Percentiles rank a stretch among this genome's conserved stretches.
Conservation (phyloP, 2,329 filamentous ascomycete species). For the Clonostachys byssicola region DNA sequence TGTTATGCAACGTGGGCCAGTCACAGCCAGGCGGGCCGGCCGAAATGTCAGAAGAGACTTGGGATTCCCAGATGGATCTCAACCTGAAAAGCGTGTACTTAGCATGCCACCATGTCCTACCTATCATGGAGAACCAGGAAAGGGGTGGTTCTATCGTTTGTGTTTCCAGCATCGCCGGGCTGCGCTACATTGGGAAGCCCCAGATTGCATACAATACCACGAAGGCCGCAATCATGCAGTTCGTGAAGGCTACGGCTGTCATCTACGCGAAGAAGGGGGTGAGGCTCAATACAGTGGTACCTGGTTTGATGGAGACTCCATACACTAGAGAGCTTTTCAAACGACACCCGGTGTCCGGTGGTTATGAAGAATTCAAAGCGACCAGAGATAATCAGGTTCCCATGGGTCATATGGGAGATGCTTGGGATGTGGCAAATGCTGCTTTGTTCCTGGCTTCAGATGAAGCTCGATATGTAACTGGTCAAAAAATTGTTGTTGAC, state of each 20-base stretch:
- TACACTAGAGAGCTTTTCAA: slow-evolving; percentile 38
- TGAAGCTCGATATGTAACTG: slow-evolving; percentile 57
- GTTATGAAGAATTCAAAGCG: slow-evolving; percentile 42
- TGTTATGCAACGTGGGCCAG: slow-evolving; percentile 57
- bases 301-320: slow-evolving; percentile 52
- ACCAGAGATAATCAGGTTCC: slow-evolving; percentile 53
- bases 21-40: slow-evolving; percentile 48
- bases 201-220: slow-evolving; percentile 50
- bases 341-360: slow-evolving; percentile 34
- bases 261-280: slow-evolving; percentile 42
- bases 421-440: slow-evolving; percentile 55
- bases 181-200: slow-evolving; percentile 42
- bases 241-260: slow-evolving; percentile 42
- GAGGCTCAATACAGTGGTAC: slow-evolving; percentile 49
- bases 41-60: slow-evolving; percentile 38
- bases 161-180: slow-evolving; percentile 43
- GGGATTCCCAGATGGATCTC: slow-evolving; percentile 48
- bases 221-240: slow-evolving; percentile 47
- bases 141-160: slow-evolving; percentile 36
- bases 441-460: slow-evolving; percentile 53
- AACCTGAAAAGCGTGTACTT: slow-evolving; percentile 54
- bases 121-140: slow-evolving; percentile 47
- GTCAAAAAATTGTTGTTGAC: slow-evolving; percentile 46
- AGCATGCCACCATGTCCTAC: slow-evolving; percentile 45
- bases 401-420: slow-evolving; percentile 53